Base-by-base conservation (phyloP, 2,329 filamentous ascomycete genomes). In the Ascochyta fabae region DNA sequence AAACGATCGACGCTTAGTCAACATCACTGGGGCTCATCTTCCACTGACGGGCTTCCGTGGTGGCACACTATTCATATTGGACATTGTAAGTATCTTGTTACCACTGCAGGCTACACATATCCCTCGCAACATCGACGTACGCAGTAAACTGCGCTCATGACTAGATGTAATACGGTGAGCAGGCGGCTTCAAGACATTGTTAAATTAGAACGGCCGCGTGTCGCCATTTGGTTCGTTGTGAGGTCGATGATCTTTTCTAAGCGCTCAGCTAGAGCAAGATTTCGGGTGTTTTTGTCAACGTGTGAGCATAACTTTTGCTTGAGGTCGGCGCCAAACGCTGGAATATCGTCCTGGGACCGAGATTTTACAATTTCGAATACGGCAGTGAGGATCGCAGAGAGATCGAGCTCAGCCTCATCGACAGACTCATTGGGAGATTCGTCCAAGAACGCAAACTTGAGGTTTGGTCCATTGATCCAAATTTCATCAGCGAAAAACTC, bases 401-500 rank as follows among this genome's bases (percentile, higher is more conserved):
- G 45, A 29, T 24, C 36, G 12, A 39, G 16, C 19, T 41, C 13
- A 34, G 22, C 35, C 23, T 22, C 22, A 12, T 27, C 31, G 22
- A 52, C 33, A 48, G 29, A 22, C 9, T 27, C 46, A 23, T 12
- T 10, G n/a, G 19, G 16, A 8, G 26, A 3, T 15, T 29, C 6
- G 22, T 15, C 6, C 9, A 35, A 16, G 4, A 46, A 6, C 10
- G 15, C 6, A 9, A 55, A 6, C n/a, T 36, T 19, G 23, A 55
- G 42, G n/a, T 41, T 24, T 10, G 24, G 42, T 9, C 27, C 42
- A 4, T 35, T 24, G 23, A 27, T 26, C 46, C 41, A 55, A 6
- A 55, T 31, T 12, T 42, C 40, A 27, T 55, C 15, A 24, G 35
- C 4, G 12, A 55, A 55, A 22, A 50, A 16, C 19, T 27, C 31